Evolutionary conservation across 768 basidiomycete species (phyloP), one percentile per base, ranked within the genome.

Genomic region (Daedalea quercina): DNA sequence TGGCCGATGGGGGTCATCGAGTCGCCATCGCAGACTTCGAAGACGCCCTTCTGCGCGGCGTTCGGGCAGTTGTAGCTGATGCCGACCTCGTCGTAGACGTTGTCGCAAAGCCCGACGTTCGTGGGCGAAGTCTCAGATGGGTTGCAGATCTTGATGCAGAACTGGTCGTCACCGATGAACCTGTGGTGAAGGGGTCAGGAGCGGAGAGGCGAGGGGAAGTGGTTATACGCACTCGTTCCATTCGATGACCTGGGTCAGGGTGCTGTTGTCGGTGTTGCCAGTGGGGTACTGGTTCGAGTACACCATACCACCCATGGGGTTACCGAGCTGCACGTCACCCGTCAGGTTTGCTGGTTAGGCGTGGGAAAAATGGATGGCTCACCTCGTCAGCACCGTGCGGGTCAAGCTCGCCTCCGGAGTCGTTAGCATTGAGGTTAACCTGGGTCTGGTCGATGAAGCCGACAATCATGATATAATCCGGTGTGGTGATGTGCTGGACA

Each of bases 371-470:
- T 11, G 11, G 6, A 15, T n/a, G 15, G 68, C 72, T 13, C 47
- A 78, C 77, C 51, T 69, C 59, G 64, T 89, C 87, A 55, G 85
- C 85, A 53, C 87, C 87, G 56, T 85, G 82, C 15, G 85, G 80
- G 65, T 90, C 85, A 48, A 89, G 75, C 67, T 91, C 89, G 53
- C 89, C 90, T 57, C 90, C 90, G 31, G 61, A 77, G 60, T 92
- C 90, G 12, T 52, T 65, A 0, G 64, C 11, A 11, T 64, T 51
- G 19, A 90, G 57, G 68, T 85, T 74, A 56, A 92, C 67, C 44
- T 62, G 55, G 2, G 69, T 70, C 69, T 91, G 87, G 62, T 90
- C 71, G 54, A 84, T 71, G 67, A 75, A 80, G 9, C 85, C 90
- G 37, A 75, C 73, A 54, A 85, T 70, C 61, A 81, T 79, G 34